These are phyloP conservation scores for Populus hybrid DNA, from an alignment of 441 rosid species.

Conservation along the genomic window DNA sequence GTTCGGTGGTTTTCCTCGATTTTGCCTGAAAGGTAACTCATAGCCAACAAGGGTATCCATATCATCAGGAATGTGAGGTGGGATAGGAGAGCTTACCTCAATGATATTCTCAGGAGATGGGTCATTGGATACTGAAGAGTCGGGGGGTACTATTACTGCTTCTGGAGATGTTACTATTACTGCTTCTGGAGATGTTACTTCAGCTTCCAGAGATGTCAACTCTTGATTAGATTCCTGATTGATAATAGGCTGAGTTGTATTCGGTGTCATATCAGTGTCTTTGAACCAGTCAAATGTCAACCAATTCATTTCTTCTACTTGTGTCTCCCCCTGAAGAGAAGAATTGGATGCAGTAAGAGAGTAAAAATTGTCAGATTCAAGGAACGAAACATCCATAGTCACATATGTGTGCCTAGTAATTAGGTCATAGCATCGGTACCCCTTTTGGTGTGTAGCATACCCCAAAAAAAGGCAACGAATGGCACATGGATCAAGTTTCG, in stretches of 20 bases:
- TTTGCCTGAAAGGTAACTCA: too few relatives aligned
- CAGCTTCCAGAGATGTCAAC: not conserved
- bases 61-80: too few relatives aligned
- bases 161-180: not conserved
- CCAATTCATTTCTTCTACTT: not conserved
- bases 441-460: not conserved
- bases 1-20: too few relatives aligned
- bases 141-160: not conserved
- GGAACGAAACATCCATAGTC: conserved; percentile 4
- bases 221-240: not conserved
- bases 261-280: not conserved
- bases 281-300: not conserved
- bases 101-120: conserved; percentile 7
- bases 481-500: conserved; percentile 5
- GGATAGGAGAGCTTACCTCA: not conserved
- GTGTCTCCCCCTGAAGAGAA: conserved; percentile 6
- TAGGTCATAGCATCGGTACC: conserved; percentile 5
- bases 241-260: not conserved
- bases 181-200: not conserved
- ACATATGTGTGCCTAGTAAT: not conserved
- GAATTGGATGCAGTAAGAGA: not conserved
- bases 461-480: not conserved
- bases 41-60: too few relatives aligned
- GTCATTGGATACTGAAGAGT: not conserved
- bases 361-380: not conserved